phyloP scores from a whole-genome alignment of 768 basidiomycete genomes.

The Boletus eberwhitei region DNA sequence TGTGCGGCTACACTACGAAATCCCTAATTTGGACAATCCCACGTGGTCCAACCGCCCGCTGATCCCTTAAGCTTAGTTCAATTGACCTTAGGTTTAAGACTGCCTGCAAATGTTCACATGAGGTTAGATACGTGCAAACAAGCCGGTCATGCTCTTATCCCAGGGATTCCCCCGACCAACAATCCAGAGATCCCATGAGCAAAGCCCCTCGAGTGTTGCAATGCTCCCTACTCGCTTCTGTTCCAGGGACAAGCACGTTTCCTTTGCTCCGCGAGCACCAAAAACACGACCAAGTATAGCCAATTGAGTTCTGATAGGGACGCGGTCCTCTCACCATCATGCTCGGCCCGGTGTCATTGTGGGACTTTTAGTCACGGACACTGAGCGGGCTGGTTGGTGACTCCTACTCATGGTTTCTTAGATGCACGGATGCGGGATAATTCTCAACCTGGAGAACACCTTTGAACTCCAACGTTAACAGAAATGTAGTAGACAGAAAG shows the following conservation, averaged over 20 bases:
- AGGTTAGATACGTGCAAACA: not conserved
- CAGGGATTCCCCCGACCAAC: no score
- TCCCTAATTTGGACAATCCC: conserved; percentile 12
- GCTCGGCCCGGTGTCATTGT: not conserved
- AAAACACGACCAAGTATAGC: not conserved
- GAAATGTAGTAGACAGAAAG: not conserved
- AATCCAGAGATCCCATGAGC: no score
- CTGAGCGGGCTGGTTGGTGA: no score
- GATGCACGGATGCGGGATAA: no score
- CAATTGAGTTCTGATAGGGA: not conserved
- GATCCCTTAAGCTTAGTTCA: not conserved
- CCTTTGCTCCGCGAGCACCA: not conserved
- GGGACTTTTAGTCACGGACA: not conserved
- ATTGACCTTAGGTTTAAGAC: no score
- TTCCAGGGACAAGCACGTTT: not conserved
- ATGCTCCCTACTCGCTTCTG: not conserved
- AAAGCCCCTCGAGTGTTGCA: not conserved
- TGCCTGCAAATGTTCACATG: no score
- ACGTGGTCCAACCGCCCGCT: not conserved
- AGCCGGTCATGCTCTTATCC: not conserved
- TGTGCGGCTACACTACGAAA: not conserved
- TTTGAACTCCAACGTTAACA: no score
- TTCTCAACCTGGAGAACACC: no score
- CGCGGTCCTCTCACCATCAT: not conserved
- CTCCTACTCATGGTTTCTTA: not conserved